These are phyloP conservation scores for Madurella mycetomatis DNA, from an alignment of 2,329 filamentous ascomycete species.

Conservation along the genomic window DNA sequence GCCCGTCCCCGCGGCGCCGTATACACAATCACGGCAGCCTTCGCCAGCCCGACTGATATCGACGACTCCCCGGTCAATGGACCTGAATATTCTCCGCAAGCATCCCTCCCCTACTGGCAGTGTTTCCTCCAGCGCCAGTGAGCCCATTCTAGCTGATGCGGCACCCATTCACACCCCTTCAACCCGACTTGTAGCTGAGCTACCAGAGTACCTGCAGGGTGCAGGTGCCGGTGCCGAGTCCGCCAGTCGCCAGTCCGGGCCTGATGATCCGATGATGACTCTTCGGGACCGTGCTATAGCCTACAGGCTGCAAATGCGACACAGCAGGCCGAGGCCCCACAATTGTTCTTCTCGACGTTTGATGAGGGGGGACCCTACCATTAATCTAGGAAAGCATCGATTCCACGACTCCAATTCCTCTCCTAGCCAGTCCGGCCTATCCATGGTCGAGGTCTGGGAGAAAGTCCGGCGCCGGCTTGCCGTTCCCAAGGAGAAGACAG, in stretches of 20 bases:
- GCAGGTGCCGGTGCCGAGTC: not conserved
- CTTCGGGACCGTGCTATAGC: not conserved
- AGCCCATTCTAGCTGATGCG: constrained; percentile 32
- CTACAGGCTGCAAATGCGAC: not conserved
- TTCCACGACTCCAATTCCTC: not conserved
- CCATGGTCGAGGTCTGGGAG: too few relatives aligned
- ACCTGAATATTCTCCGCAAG: constrained; percentile 5
- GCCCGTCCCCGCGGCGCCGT: not conserved
- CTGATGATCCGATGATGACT: not conserved
- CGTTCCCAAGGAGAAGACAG: not conserved
- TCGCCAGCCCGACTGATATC: not conserved
- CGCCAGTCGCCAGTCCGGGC: not conserved
- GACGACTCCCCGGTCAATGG: not conserved
- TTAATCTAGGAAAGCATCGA: too few relatives aligned
- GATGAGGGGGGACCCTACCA: too few relatives aligned
- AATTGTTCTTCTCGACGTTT: not conserved
- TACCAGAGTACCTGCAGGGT: constrained; percentile 20
- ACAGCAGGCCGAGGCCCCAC: not conserved
- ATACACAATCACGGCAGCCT: not conserved
- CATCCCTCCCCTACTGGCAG: constrained; percentile 32
- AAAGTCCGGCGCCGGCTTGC: constrained; percentile 30
- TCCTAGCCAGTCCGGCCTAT: not conserved
- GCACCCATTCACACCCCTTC: constrained; percentile 26
- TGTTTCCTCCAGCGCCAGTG: constrained; percentile 31
- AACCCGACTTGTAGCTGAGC: not conserved